Evolutionary conservation across 768 basidiomycete genomes (phyloP).

Genomic region (Trametes maxima): DNA sequence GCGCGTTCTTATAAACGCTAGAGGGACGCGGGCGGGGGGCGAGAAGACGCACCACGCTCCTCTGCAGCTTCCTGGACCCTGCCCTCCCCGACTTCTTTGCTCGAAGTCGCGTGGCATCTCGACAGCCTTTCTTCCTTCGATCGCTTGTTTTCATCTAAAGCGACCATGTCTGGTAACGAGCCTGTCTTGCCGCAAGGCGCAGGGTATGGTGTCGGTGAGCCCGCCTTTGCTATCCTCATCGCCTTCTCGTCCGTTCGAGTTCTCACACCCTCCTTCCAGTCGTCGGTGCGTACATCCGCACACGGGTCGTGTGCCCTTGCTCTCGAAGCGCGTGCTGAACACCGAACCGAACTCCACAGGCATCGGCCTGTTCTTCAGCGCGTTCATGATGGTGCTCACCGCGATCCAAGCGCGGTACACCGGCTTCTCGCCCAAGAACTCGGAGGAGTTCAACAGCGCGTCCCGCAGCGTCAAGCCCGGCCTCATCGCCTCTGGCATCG

Average conservation of each 20-base stretch:
- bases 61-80: too few relatives aligned
- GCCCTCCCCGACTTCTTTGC: slow-evolving; percentile 9
- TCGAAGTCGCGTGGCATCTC: not conserved
- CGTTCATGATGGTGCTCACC: slow-evolving; percentile 76
- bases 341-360: slow-evolving; percentile 42
- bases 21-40: not conserved
- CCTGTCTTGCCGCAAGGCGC: slow-evolving; percentile 75
- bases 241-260: not conserved
- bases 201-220: slow-evolving; percentile 78
- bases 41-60: not conserved
- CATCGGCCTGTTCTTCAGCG: slow-evolving; percentile 87
- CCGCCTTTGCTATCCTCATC: too few relatives aligned
- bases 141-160: not conserved
- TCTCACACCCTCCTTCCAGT: slow-evolving; percentile 36
- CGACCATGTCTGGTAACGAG: slow-evolving; percentile 29
- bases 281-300: slow-evolving; percentile 43
- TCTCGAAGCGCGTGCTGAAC: not conserved
- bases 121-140: not conserved
- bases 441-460: slow-evolving; percentile 84
- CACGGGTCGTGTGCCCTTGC: not conserved
- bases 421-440: slow-evolving; percentile 70
- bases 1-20: slow-evolving; percentile 2
- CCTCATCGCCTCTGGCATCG: slow-evolving; percentile 89
- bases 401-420: slow-evolving; percentile 86
- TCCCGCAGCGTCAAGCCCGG: slow-evolving; percentile 88